A percentile compares a stretch with the other conserved stretches of the same genome.
These are phyloP conservation scores for Gossypium gossypioides DNA, from an alignment of 441 rosid genomes.

Conservation along the genomic window DNA sequence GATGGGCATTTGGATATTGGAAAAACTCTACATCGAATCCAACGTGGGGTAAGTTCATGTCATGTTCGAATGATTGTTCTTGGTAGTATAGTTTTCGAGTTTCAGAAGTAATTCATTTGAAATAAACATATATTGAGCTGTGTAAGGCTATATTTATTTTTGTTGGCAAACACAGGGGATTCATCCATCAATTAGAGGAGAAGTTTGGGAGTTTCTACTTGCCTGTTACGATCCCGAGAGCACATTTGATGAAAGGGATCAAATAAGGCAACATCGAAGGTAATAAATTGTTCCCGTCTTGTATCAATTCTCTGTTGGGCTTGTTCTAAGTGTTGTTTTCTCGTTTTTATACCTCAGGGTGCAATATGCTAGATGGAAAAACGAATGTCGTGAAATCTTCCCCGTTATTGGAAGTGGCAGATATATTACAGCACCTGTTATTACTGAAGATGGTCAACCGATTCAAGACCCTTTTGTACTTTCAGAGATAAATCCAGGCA, in stretches of 20 bases:
- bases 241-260: constrained; percentile 75
- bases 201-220: constrained; percentile 94
- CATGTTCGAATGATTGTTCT: background rate
- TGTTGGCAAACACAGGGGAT: constrained; percentile 43
- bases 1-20: constrained; percentile 72
- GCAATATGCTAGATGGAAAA: constrained; percentile 72
- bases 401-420: constrained; percentile 87
- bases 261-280: constrained; percentile 66
- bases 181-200: constrained; percentile 94
- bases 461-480: constrained; percentile 71
- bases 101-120: no score
- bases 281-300: constrained; percentile 17
- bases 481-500: constrained; percentile 47
- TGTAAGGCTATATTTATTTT: background rate
- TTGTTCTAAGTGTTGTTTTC: constrained; percentile 10
- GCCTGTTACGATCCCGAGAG: constrained; percentile 82
- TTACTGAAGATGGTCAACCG: constrained; percentile 70
- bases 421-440: constrained; percentile 74
- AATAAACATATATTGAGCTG: background rate
- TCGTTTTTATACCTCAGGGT: constrained; percentile 31
- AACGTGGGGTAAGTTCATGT: constrained; percentile 57
- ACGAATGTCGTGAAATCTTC: constrained; percentile 59
- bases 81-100: background rate
- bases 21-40: constrained; percentile 71
- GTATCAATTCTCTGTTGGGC: constrained; percentile 5